Percentiles rank a stretch among this genome's conserved stretches.
Evolutionary conservation across 192 early-diverging fungal genomes (phyloP).

Genomic region (Dispira parvispora): DNA sequence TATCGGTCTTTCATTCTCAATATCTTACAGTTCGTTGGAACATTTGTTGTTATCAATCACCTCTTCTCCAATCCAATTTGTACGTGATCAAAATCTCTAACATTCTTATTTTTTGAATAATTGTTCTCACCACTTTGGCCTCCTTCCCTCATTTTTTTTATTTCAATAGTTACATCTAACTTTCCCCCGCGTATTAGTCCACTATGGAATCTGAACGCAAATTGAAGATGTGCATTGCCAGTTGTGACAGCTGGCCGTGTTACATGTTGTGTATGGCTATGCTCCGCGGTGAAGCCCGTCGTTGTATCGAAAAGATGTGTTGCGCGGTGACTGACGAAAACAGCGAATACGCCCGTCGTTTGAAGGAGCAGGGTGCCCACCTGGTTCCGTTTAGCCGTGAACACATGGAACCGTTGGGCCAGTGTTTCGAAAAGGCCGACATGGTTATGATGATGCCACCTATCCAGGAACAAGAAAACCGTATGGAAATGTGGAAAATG

Average conservation of each 20-base stretch:
- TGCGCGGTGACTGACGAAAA: neutral
- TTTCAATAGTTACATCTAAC: neutral
- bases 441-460: too few species aligned
- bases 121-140: neutral
- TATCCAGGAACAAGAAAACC: too few species aligned
- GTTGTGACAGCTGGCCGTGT: neutral
- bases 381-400: neutral
- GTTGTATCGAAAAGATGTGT: neutral
- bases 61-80: neutral
- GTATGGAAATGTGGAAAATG: too few species aligned
- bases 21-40: too few species aligned
- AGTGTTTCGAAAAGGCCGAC: too few species aligned
- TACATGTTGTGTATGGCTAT: neutral
- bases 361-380: neutral
- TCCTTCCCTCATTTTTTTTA: neutral
- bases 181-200: neutral
- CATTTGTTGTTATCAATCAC: neutral
- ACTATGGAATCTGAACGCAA: neutral
- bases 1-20: too few species aligned
- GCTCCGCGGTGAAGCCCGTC: neutral
- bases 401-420: neutral
- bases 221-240: neutral
- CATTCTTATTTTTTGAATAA: too few species aligned
- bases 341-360: neutral
- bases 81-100: too few species aligned